Percentiles rank a stretch among this genome's conserved stretches.
These are phyloP conservation scores for Graphilbum sp. DNA, from an alignment of 2,329 filamentous ascomycete species.

Conservation along the genomic window DNA sequence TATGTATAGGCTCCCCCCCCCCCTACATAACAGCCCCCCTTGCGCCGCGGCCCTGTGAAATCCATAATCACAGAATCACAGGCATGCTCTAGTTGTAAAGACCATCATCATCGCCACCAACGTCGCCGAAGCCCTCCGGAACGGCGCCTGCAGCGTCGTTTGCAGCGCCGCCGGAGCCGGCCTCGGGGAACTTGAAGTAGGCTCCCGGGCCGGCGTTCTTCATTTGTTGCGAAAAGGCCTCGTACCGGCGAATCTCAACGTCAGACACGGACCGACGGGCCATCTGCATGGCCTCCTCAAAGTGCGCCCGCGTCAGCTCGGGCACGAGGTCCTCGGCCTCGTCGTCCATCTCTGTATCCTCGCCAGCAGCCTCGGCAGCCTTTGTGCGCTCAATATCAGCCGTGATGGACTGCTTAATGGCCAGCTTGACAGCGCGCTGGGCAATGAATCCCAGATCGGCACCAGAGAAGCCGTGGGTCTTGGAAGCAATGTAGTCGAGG, in stretches of 20 bases:
- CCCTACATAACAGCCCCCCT: background rate
- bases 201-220: constrained; percentile 92
- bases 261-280: constrained; percentile 89
- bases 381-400: constrained; percentile 79
- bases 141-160: constrained; percentile 18
- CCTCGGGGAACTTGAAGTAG: constrained; percentile 93
- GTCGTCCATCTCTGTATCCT: constrained; percentile 70
- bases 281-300: constrained; percentile 95
- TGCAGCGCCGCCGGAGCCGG: constrained; percentile 55
- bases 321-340: constrained; percentile 85
- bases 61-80: too few relatives aligned
- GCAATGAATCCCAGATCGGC: constrained; percentile 98
- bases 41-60: too few relatives aligned
- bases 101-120: constrained; percentile 79
- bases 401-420: constrained; percentile 92
- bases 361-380: constrained; percentile 71
- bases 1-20: too few relatives aligned
- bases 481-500: constrained; percentile 79
- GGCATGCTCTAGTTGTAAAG: constrained; percentile 90
- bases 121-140: constrained; percentile 52
- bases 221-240: constrained; percentile 97
- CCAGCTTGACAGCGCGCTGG: constrained; percentile 96
- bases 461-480: constrained; percentile 98
- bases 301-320: constrained; percentile 88
- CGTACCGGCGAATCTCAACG: constrained; percentile 94